Evolutionary conservation across 2,329 filamentous ascomycete genomes (phyloP).

Genomic region (Exophiala viscosa): DNA sequence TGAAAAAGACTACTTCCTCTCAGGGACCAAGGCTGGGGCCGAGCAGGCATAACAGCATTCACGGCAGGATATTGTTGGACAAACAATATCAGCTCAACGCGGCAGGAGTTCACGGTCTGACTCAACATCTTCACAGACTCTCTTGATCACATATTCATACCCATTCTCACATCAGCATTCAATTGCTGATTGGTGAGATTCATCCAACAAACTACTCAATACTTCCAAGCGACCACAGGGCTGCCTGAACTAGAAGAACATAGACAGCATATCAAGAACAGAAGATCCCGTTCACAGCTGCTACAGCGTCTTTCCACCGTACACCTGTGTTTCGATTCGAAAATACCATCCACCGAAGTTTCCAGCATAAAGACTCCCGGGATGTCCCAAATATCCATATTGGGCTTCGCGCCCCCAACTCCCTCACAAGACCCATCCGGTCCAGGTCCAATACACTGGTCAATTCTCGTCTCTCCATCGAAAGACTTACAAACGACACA

Average conservation of each 20-base stretch:
- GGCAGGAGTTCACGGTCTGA: too few relatives aligned
- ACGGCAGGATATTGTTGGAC: too few relatives aligned
- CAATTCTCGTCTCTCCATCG: slow-evolving; percentile 17
- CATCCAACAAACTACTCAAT: too few relatives aligned
- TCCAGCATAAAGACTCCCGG: not conserved
- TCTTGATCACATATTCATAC: not conserved
- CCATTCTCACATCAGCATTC: not conserved
- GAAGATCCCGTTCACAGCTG: too few relatives aligned
- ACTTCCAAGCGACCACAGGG: too few relatives aligned
- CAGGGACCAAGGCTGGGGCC: too few relatives aligned
- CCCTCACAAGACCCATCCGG: not conserved
- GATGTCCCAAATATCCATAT: slow-evolving; percentile 21
- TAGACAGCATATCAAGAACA: too few relatives aligned
- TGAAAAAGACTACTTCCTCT: too few relatives aligned
- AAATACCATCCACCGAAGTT: not conserved
- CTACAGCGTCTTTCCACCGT: too few relatives aligned
- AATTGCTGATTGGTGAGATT: too few relatives aligned
- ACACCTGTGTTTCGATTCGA: not conserved
- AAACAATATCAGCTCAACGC: too few relatives aligned
- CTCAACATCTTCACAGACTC: not conserved
- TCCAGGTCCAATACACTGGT: slow-evolving; percentile 12
- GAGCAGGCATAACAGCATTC: too few relatives aligned
- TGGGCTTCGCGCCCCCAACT: slow-evolving; percentile 12
- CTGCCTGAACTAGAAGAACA: not conserved
- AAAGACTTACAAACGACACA: not conserved